These are phyloP conservation scores for Diaporthe sp. DNA, from an alignment of 2,329 filamentous ascomycete genomes.

Conservation along the genomic window DNA sequence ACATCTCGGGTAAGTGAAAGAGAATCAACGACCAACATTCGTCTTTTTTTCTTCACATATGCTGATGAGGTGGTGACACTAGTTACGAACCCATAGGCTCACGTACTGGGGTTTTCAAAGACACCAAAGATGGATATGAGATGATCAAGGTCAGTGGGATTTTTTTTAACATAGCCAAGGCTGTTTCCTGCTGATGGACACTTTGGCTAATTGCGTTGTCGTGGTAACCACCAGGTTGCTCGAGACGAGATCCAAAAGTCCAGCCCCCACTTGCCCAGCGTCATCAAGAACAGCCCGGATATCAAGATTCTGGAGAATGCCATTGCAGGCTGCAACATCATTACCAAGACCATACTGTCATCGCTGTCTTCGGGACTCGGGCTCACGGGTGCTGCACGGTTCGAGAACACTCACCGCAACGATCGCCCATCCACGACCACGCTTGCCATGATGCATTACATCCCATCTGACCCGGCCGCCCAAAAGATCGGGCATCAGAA, in stretches of 20 bases:
- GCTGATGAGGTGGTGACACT: background rate
- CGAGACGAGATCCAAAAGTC: constrained; percentile 41
- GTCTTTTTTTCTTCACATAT: background rate
- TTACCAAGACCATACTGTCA: constrained; percentile 62
- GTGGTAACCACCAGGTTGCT: constrained; percentile 60
- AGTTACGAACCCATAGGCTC: constrained; percentile 61
- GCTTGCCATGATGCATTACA: constrained; percentile 66
- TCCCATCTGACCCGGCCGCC: constrained; percentile 54
- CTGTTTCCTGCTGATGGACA: background rate
- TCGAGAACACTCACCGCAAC: constrained; percentile 63
- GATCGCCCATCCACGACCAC: constrained; percentile 59
- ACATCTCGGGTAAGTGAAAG: constrained; percentile 57
- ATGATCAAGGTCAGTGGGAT: constrained; percentile 56
- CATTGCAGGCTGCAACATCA: constrained; percentile 61
- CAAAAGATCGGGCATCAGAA: constrained; percentile 63
- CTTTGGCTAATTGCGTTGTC: constrained; percentile 45
- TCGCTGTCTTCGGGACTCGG: constrained; percentile 59
- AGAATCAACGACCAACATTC: background rate
- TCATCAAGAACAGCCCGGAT: constrained; percentile 60
- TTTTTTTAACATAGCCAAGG: background rate
- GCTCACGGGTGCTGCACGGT: constrained; percentile 56
- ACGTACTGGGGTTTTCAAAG: constrained; percentile 57
- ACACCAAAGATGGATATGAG: constrained; percentile 63
- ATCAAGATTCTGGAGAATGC: constrained; percentile 59
- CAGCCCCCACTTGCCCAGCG: constrained; percentile 53